Base-by-base conservation (phyloP, 352 stramenopile species). In the Globisporangium orthogonon region DNA sequence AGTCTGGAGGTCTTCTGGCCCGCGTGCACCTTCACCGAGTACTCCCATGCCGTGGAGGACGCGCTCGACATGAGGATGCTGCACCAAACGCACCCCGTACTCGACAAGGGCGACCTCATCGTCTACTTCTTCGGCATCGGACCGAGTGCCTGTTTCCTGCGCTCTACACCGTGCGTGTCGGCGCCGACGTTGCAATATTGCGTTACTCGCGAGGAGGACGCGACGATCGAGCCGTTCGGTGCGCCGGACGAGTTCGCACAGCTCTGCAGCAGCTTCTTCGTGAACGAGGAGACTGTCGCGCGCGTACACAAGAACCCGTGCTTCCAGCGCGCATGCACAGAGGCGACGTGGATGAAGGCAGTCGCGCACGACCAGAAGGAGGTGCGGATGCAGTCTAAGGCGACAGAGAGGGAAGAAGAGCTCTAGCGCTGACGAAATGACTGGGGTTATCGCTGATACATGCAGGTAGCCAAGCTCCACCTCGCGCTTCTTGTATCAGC, bases 91-190 rank as follows among this genome's bases (percentile, higher is more conserved):
- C 87, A 88, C 49, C 78, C 78, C 4, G 69, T 61, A 59, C 65
- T 88, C n/a, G 73, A 87, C 53, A 40, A 29, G 3, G 85, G 91
- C 52, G 82, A 94, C 60, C 71, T 72, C 60, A 60, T 94, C n/a
- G 54, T 94, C 44, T 84, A 83, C 62, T 92, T 91, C 69, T 88
- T 94, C 49, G 85, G 85, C 46, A 73, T 92, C 28, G 71, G 69
- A 2, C 62, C 66, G n/a, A 53, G 50, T 14, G 70, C 67, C 13
- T 71, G 61, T 37, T 69, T 66, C 35, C 67, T 69, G n/a, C 53
- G 53, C 14, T 63, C 56, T 4, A 10, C 44, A 28, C 53, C 53
- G 3, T 23, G 46, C 1, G 66, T 72, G 2, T 55, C 71, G 1
- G 67, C 71, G 43, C 80, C 80, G 11, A 85, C 68, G 33, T 58